Evolutionary conservation across 768 basidiomycete genomes (phyloP).

Genomic region (Suillus fuscotomentosus): DNA sequence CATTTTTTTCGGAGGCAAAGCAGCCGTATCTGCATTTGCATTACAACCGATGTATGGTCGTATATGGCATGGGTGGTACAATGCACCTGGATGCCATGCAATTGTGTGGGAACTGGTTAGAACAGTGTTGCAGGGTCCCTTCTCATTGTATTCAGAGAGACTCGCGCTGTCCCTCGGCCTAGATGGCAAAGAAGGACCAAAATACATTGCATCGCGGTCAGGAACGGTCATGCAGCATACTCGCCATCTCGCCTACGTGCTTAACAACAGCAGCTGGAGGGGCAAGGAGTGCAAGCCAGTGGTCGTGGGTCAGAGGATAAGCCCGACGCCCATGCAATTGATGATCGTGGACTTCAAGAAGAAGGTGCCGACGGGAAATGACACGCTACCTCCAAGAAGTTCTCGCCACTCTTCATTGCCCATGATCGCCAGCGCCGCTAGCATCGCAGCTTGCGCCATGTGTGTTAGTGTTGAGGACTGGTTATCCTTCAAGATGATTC

Average conservation of each 20-base stretch:
- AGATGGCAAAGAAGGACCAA: slow-evolving; percentile 40
- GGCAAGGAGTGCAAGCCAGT: slow-evolving; percentile 13
- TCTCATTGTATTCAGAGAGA: slow-evolving; percentile 15
- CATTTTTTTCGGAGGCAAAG: slow-evolving; percentile 30
- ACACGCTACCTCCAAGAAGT: slow-evolving; percentile 4
- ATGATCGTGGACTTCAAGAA: slow-evolving; percentile 2
- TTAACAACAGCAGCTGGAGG: background rate
- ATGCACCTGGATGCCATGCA: slow-evolving; percentile 30
- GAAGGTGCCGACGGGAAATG: background rate
- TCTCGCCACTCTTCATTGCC: slow-evolving; percentile 6
- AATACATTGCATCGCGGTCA: slow-evolving; percentile 71
- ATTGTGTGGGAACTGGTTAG: slow-evolving; percentile 19
- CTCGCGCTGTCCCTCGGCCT: slow-evolving; percentile 19
- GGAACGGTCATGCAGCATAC: slow-evolving; percentile 47
- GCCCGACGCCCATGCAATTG: slow-evolving; percentile 14
- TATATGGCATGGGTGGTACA: slow-evolving; percentile 34
- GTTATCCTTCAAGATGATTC: slow-evolving; percentile 25
- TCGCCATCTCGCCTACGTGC: slow-evolving; percentile 58
- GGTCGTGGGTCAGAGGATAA: slow-evolving; percentile 3
- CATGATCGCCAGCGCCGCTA: slow-evolving; percentile 22
- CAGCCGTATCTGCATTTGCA: slow-evolving; percentile 29
- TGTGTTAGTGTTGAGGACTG: slow-evolving; percentile 23
- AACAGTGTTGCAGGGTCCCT: slow-evolving; percentile 15
- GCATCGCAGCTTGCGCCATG: slow-evolving; percentile 18
- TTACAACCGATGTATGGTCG: slow-evolving; percentile 25